These are phyloP conservation scores for Thinopyrum elongatum DNA, from an alignment of 176 grass and related monocot species.

Conservation along the genomic window DNA sequence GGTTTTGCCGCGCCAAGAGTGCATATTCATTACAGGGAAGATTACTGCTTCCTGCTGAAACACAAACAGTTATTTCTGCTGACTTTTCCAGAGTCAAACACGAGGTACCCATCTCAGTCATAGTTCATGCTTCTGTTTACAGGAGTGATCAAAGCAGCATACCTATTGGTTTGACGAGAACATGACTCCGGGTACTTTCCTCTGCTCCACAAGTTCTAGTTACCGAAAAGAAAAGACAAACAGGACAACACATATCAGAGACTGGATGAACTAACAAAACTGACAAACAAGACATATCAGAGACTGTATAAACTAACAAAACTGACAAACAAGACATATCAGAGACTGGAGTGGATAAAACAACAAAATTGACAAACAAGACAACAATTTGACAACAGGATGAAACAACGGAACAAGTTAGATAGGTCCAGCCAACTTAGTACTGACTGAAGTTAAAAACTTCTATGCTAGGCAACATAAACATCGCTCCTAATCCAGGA, in stretches of 20 bases:
- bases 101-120: constrained; percentile 24
- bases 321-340: constrained; percentile 42
- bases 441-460: not conserved
- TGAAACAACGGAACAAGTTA: not conserved
- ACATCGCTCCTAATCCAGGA: not conserved
- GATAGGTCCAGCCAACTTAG: not conserved
- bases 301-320: constrained; percentile 27
- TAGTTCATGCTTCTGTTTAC: constrained; percentile 17
- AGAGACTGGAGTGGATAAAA: constrained; percentile 34
- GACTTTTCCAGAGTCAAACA: not conserved
- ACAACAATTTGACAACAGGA: constrained; percentile 20
- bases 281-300: constrained; percentile 48
- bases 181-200: constrained; percentile 37
- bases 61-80: constrained; percentile 26
- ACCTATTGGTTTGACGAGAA: constrained; percentile 51
- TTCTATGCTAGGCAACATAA: not conserved
- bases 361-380: constrained; percentile 23
- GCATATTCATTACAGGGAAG: constrained; percentile 33
- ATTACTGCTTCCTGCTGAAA: constrained; percentile 46
- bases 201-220: constrained; percentile 58
- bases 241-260: constrained; percentile 53
- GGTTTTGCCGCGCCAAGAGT: constrained; percentile 32
- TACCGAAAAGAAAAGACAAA: constrained; percentile 47
- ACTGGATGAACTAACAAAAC: constrained; percentile 36
- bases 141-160: constrained; percentile 46